Conservation (phyloP, 352 stramenopile species). For the Phytopythium aichiense region DNA sequence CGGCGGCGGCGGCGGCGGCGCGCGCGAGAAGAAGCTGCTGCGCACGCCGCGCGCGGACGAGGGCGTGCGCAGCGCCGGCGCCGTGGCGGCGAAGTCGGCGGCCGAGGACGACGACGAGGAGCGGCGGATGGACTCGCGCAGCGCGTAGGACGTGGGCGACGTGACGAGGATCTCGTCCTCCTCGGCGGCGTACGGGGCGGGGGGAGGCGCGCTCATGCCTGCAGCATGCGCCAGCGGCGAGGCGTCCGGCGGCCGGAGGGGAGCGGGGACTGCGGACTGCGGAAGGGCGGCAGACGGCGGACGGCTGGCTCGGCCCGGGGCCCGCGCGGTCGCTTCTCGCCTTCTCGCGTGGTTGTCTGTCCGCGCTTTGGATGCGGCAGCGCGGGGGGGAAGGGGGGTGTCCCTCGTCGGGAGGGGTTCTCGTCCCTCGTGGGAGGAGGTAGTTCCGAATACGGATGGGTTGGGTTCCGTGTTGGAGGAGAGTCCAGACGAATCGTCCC, state of each 20-base stretch:
- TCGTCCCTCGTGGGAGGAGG: too few relatives aligned
- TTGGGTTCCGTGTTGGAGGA: too few relatives aligned
- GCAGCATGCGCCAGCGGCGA: not conserved
- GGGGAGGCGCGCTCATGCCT: constrained; percentile 6
- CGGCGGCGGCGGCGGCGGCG: constrained; percentile 59
- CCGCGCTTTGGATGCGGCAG: not conserved
- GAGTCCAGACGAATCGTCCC: too few relatives aligned
- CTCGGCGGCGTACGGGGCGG: constrained; percentile 19
- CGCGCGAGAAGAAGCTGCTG: constrained; percentile 49
- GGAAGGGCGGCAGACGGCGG: too few relatives aligned
- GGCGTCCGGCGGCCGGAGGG: not conserved
- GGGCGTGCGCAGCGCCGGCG: constrained; percentile 14
- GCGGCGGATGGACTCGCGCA: constrained; percentile 73
- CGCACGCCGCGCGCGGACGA: constrained; percentile 21
- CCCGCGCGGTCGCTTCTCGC: not conserved
- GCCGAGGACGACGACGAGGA: constrained; percentile 59
- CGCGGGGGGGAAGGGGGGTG: too few relatives aligned
- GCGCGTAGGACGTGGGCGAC: constrained; percentile 73
- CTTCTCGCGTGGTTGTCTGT: constrained; percentile 5
- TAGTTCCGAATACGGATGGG: too few relatives aligned
- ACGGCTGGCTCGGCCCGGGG: too few relatives aligned
- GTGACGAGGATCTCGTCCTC: constrained; percentile 78
- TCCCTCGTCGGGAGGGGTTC: too few relatives aligned
- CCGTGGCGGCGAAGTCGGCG: constrained; percentile 11
- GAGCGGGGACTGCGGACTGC: not conserved